Evolutionary conservation across 2,329 filamentous ascomycete species (phyloP), one percentile per base, ranked within the genome.

Genomic region (Pseudogymnoascus destructans): DNA sequence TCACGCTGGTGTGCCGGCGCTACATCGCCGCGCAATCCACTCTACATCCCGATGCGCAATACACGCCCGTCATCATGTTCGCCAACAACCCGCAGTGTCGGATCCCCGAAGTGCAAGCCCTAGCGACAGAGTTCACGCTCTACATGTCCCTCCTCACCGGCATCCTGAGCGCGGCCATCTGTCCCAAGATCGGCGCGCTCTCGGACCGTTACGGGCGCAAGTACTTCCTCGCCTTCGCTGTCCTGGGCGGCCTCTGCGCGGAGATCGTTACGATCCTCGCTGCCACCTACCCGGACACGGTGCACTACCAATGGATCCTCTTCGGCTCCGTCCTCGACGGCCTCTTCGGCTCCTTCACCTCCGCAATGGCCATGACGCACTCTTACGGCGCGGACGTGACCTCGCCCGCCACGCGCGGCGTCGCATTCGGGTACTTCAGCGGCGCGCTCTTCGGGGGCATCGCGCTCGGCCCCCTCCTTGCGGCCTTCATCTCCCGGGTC

Each of bases 321-420:
- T 70, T 92, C 1, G 89, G 89, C 8, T 81, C 84, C 33, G 75
- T 87, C 8, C 76, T 91, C 49, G 93, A 98, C 67, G 93, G 93
- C 3, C 67, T 95, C 4, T 84, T 84, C 8, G 93, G 93, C 6
- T 95, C 91, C 0, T 95, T 96, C 69, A 95, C 90, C 1, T 82
- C 89, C 0, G 86, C 85, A 25, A 86, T 86, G 75, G 83, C 86
- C 49, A 74, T 85, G 17, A 84, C 82, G 19, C 85, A 95, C 69
- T 89, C 92, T 0, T 98, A 97, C 70, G 85, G 87, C 10, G 85
- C 89, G 38, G 93, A 98, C 70, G 95, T 89, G 71, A 92, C 90
- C 0, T 76, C 86, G 3, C 87, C 90, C 0, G 85, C 87, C 27
- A 82, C 81, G 66, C 83, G 93, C 17, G 87, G 86, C 60, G 86